Percentiles rank a stretch among this genome's conserved stretches.
Evolutionary conservation across 148 eudicot genomes (phyloP).

Genomic region (Heliosperma pusillum): DNA sequence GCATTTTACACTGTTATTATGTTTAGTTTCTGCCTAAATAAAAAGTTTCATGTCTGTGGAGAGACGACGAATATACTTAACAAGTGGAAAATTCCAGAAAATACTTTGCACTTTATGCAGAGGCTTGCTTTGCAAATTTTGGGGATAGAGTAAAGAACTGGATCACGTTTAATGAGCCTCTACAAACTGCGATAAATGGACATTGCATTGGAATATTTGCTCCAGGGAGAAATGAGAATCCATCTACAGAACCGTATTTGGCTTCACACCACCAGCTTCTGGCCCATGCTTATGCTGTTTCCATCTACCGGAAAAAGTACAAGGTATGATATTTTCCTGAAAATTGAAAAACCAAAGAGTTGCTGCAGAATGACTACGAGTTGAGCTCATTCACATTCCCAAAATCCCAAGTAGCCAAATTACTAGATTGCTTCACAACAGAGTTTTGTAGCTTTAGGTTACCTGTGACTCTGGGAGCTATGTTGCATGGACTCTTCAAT

Average conservation of each 20-base stretch:
- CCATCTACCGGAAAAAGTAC: slow-evolving; percentile 57
- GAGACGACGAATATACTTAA: slow-evolving; percentile 25
- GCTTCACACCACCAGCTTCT: slow-evolving; percentile 75
- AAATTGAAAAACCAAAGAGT: background rate
- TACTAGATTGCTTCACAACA: background rate
- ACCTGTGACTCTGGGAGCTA: no score
- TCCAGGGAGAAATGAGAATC: slow-evolving; percentile 63
- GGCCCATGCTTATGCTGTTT: slow-evolving; percentile 73
- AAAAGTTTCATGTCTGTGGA: slow-evolving; percentile 1
- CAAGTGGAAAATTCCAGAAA: slow-evolving; percentile 51
- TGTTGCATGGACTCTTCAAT: no score
- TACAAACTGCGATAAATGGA: slow-evolving; percentile 70
- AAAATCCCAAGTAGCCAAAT: background rate
- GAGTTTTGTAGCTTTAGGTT: background rate
- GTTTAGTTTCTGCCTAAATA: background rate
- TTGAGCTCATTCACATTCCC: background rate
- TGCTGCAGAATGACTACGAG: background rate
- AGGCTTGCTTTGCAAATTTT: slow-evolving; percentile 70
- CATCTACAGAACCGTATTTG: slow-evolving; percentile 55
- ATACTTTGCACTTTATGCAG: slow-evolving; percentile 76
- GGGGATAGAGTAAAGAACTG: slow-evolving; percentile 86
- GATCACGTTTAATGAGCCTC: slow-evolving; percentile 86
- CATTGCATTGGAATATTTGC: slow-evolving; percentile 62
- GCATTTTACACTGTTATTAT: background rate
- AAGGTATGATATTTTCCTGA: slow-evolving; percentile 36